Conservation (phyloP, 2,329 filamentous ascomycete species). For the Escovopsis weberi region DNA sequence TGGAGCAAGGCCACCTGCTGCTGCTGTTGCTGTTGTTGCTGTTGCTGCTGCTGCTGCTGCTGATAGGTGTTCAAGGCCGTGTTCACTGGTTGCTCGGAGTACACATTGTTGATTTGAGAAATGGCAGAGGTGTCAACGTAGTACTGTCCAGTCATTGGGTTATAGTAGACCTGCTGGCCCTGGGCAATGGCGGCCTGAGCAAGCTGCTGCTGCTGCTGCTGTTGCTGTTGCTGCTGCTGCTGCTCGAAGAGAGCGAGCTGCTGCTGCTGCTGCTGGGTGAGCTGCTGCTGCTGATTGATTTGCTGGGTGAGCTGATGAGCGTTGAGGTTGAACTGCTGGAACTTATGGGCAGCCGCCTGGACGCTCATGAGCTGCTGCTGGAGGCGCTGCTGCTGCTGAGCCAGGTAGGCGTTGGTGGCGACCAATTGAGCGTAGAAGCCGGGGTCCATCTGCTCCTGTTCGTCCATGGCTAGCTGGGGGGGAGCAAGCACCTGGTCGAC, state of each 20-base stretch:
- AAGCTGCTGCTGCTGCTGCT: constrained; percentile 26
- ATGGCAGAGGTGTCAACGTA: constrained; percentile 53
- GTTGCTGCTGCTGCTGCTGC: constrained; percentile 27
- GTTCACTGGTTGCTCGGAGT: constrained; percentile 29
- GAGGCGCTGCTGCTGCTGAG: constrained; percentile 85
- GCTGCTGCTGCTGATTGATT: constrained; percentile 31
- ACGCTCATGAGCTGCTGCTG: constrained; percentile 84
- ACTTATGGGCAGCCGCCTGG: constrained; percentile 70
- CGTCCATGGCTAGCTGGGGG: constrained; percentile 61
- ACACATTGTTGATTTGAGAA: constrained; percentile 27
- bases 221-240: constrained; percentile 29
- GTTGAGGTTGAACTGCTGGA: constrained; percentile 61
- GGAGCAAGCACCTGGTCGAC: constrained; percentile 83
- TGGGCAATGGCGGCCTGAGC: constrained; percentile 29
- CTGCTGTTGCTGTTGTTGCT: constrained; percentile 31
- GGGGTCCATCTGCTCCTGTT: constrained; percentile 67
- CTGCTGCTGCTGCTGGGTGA: constrained; percentile 28
- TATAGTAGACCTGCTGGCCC: constrained; percentile 72
- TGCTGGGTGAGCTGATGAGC: constrained; percentile 32
- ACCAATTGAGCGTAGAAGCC: constrained; percentile 77
- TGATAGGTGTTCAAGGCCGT: constrained; percentile 18
- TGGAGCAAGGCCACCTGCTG: constrained; percentile 27
- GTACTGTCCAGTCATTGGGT: constrained; percentile 76
- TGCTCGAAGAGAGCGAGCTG: constrained; percentile 19
- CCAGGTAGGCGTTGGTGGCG: constrained; percentile 81